Evolutionary conservation across 257 asterid species (phyloP), one percentile per base, ranked within the genome.

Genomic region (Lithospermum erythrorhizon): DNA sequence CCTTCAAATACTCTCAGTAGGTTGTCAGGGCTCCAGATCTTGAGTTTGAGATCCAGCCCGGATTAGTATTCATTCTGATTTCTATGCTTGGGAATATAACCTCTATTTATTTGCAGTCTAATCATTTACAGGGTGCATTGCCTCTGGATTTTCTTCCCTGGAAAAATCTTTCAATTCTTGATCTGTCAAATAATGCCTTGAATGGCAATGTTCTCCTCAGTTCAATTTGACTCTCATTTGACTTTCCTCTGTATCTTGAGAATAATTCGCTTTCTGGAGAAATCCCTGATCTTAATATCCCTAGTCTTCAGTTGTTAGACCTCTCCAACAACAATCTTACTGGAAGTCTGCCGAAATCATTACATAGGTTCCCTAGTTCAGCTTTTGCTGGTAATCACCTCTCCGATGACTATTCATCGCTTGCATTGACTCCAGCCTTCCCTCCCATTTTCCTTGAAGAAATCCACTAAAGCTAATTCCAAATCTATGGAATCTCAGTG

Each of bases 31-130:
- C 95, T 91, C 61, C 87, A 86, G 89, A 81, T 83, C 79, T 75
- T 91, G 87, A 86, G 90, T 59, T 66, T 91, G 64, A 84, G 94
- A 78, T 86, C 97, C 14, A 88, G 86, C n/a, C 59, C 71, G 74
- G 62, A 57, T 91, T 17, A 73, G 54, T 57, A 97, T 91, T 62
- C 98, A 97, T 69, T 24, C 76, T 29, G 98, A 91, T 91, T 48
- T 63, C 60, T 55, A 78, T 65, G 58, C 95, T 91, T 16, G 64
- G 78, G 57, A 82, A 77, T 66, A 70, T 91, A 76, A 81, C 83
- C 23, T 71, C 81, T 20, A 68, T 91, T 10, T 84, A 81, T 69
- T 84, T 91, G 27, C 95, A 91, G 68, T 78, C 55, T 63, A 91
- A 91, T 64, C 47, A 52, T 18, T 81, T 91, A 63, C 62, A 79